Base-by-base conservation (phyloP, 2,329 filamentous ascomycete genomes). In the Elsinoe batatas region DNA sequence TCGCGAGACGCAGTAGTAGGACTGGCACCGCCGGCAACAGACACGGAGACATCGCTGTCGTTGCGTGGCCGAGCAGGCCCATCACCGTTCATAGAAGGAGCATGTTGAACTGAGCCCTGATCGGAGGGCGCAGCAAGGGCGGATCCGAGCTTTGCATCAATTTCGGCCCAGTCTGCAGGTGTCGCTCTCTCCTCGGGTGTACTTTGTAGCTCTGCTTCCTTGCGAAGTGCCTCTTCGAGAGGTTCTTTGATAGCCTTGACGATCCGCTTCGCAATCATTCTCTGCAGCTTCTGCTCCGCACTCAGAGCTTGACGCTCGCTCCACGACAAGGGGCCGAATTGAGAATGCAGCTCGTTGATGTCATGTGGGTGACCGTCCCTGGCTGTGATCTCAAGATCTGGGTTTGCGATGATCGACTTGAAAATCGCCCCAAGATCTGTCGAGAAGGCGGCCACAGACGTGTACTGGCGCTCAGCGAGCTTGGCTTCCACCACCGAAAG, bases 191-290 rank as follows among this genome's bases (percentile, higher is more conserved):
- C 85, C 44, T 83, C 80, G 0, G 86, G 76, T 63, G 83, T 85
- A 53, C 83, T 79, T 51, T 79, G 83, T 40, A 95, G 77, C 58
- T 93, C 87, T n/a, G 87, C 84, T 68, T 97, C 91, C 55, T 88
- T 87, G 54, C 79, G 80, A 46, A 90, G 72, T 0, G 89, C 89
- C 55, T 81, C 78, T 67, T 95, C 87, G 2, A 95, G 75, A 43
- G 83, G 78, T 12, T 87, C 83, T 67, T 94, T 88, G 32, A 95
- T 79, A 1, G 84, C 82, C 68, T 89, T 94, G 61, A 95, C 79
- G 59, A 96, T 95, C 22, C 90, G 82, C 70, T 94, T 95, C 20
- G 87, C 89, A n/a, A 95, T 74, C 62, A 85, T 87, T 64, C 88
- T 87, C 59, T 87, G 83, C 62, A 95, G 87, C 57, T 88, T 87